A percentile compares a stretch with the other conserved stretches of the same genome.
phyloP scores from a whole-genome alignment of 805 yeast genomes.

The Alloascoidea hylecoeti region DNA sequence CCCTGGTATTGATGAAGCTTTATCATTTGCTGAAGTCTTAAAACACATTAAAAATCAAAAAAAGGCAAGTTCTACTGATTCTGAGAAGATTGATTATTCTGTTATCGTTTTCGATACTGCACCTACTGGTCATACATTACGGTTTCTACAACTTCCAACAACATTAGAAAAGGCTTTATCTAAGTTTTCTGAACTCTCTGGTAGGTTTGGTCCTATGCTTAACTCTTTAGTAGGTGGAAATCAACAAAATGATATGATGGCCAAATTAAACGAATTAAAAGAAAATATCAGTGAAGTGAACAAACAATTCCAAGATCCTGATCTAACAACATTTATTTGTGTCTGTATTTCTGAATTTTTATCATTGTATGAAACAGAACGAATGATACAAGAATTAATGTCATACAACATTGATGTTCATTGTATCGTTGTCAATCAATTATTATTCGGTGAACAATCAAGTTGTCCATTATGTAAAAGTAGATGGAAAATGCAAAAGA shows the following conservation, averaged over 20 bases:
- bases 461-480: slow-evolving; percentile 82
- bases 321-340: slow-evolving; percentile 87
- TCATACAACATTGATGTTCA: slow-evolving; percentile 94
- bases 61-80: slow-evolving; percentile 14
- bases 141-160: slow-evolving; percentile 90
- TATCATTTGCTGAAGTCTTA: slow-evolving; percentile 95
- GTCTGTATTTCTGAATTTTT: slow-evolving; percentile 96
- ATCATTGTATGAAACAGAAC: slow-evolving; percentile 92
- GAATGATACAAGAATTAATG: slow-evolving; percentile 93
- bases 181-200: slow-evolving; percentile 76
- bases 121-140: slow-evolving; percentile 95
- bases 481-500: slow-evolving; percentile 91
- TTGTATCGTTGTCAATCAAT: slow-evolving; percentile 90
- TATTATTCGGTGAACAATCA: slow-evolving; percentile 66
- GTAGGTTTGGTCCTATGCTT: slow-evolving; percentile 84
- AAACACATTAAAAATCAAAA: slow-evolving; percentile 84
- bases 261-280: slow-evolving; percentile 69
- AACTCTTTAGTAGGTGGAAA: slow-evolving; percentile 63
- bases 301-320: slow-evolving; percentile 92
- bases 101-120: slow-evolving; percentile 98
- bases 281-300: slow-evolving; percentile 77
- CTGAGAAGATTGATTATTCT: slow-evolving; percentile 39
- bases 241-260: slow-evolving; percentile 56
- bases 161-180: slow-evolving; percentile 79
- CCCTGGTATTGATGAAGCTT: slow-evolving; percentile 97